Percentiles rank a stretch among this genome's conserved stretches.
Evolutionary conservation across 106 monocot species (phyloP).

Genomic region (Dendrobium huoshanense): DNA sequence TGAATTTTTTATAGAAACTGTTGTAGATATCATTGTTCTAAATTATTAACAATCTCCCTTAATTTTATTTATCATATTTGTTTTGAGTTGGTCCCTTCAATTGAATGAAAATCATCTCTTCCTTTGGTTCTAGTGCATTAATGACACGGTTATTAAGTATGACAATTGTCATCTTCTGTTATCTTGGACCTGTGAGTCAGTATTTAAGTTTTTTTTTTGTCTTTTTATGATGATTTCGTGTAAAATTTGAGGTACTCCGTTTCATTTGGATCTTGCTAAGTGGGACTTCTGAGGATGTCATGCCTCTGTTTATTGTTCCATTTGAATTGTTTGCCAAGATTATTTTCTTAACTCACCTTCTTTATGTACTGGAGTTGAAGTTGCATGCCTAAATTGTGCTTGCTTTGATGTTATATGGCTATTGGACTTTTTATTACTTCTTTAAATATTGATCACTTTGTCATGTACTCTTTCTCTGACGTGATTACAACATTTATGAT

Average conservation of each 20-base stretch:
- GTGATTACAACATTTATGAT: background rate
- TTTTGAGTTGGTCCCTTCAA: background rate
- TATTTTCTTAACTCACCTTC: background rate
- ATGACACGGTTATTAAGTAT: background rate
- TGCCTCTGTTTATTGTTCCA: background rate
- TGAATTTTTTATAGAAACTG: background rate
- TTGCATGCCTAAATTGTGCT: conserved; percentile 2
- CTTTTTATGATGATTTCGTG: background rate
- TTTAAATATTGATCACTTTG: background rate
- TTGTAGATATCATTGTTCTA: background rate
- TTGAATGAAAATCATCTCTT: background rate
- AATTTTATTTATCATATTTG: background rate
- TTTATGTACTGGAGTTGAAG: background rate
- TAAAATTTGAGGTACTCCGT: background rate
- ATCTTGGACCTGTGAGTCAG: background rate
- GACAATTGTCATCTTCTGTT: background rate
- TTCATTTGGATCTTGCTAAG: background rate
- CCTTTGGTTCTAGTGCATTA: background rate
- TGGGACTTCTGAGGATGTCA: background rate
- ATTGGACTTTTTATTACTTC: background rate
- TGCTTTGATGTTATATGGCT: background rate
- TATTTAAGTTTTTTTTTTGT: background rate
- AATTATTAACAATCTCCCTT: background rate
- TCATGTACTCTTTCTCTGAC: background rate
- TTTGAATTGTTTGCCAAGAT: background rate